Conservation (phyloP, 768 basidiomycete genomes). For the Termitomyces eurrhizus region DNA sequence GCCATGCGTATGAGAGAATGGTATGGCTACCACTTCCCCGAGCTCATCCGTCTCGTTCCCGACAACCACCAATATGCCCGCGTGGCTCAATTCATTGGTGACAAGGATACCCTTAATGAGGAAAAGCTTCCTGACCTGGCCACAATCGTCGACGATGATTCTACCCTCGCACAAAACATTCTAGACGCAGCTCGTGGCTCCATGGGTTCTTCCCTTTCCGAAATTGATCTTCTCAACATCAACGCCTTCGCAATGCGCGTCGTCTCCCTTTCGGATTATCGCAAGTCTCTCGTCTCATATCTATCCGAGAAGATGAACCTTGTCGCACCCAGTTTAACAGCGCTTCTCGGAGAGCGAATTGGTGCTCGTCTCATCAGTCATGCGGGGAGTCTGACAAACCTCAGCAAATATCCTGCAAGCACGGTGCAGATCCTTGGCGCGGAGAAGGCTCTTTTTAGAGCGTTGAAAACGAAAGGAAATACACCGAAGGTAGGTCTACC, state of each 20-base stretch:
- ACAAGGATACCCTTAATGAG: slow-evolving; percentile 78
- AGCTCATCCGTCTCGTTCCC: slow-evolving; percentile 88
- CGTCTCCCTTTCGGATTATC: slow-evolving; percentile 89
- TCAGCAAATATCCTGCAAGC: slow-evolving; percentile 97
- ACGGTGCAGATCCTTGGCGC: slow-evolving; percentile 98
- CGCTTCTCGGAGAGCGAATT: slow-evolving; percentile 87
- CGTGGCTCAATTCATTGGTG: slow-evolving; percentile 80
- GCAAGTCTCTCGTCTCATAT: slow-evolving; percentile 84
- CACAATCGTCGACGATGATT: slow-evolving; percentile 77
- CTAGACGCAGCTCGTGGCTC: slow-evolving; percentile 92
- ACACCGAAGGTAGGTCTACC: slow-evolving; percentile 74
- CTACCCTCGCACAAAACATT: slow-evolving; percentile 85
- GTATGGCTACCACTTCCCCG: slow-evolving; percentile 99
- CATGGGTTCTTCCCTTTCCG: slow-evolving; percentile 89
- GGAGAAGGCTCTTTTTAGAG: slow-evolving; percentile 96
- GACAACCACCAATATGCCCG: slow-evolving; percentile 95
- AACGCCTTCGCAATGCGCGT: slow-evolving; percentile 87
- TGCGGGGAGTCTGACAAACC: slow-evolving; percentile 92
- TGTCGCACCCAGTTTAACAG: slow-evolving; percentile 91
- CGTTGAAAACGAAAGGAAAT: slow-evolving; percentile 97
- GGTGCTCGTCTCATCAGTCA: slow-evolving; percentile 92
- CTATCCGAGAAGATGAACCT: slow-evolving; percentile 96
- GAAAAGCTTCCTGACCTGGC: slow-evolving; percentile 79
- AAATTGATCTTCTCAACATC: slow-evolving; percentile 96
- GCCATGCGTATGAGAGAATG: slow-evolving; percentile 98